These are phyloP conservation scores for Aphanomyces astaci DNA, from an alignment of 352 stramenopile species.

Conservation along the genomic window DNA sequence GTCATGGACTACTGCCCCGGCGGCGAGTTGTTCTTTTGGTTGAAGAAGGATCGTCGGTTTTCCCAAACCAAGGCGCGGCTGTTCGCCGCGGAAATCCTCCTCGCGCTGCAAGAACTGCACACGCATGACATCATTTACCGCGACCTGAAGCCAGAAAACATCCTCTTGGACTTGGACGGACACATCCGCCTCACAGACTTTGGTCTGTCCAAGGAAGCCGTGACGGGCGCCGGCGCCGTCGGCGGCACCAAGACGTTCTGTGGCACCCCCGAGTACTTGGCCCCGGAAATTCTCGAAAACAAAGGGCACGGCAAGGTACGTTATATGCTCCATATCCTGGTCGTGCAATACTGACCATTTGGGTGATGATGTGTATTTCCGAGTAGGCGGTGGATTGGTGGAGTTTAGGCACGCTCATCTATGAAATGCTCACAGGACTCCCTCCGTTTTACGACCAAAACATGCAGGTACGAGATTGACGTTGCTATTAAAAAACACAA, in stretches of 20 bases:
- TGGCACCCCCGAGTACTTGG: constrained; percentile 92
- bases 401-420: constrained; percentile 90
- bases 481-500: too few relatives aligned
- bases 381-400: constrained; percentile 68
- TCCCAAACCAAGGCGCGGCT: constrained; percentile 87
- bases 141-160: constrained; percentile 96
- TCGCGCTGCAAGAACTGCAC: constrained; percentile 90
- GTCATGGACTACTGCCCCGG: constrained; percentile 93
- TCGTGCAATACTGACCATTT: not conserved
- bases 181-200: constrained; percentile 95
- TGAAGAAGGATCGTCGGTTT: constrained; percentile 92
- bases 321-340: not conserved
- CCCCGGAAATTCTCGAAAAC: constrained; percentile 92
- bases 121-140: constrained; percentile 94
- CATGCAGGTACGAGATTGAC: constrained; percentile 69
- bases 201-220: constrained; percentile 89
- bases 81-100: constrained; percentile 90
- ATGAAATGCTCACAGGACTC: constrained; percentile 90
- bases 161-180: constrained; percentile 89
- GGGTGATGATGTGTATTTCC: too few relatives aligned
- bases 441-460: constrained; percentile 93
- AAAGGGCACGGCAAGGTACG: constrained; percentile 80
- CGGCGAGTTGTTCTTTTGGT: constrained; percentile 93
- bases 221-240: constrained; percentile 68
- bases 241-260: constrained; percentile 88